These are phyloP conservation scores for Trametes villosa DNA, from an alignment of 768 basidiomycete species.

Conservation along the genomic window DNA sequence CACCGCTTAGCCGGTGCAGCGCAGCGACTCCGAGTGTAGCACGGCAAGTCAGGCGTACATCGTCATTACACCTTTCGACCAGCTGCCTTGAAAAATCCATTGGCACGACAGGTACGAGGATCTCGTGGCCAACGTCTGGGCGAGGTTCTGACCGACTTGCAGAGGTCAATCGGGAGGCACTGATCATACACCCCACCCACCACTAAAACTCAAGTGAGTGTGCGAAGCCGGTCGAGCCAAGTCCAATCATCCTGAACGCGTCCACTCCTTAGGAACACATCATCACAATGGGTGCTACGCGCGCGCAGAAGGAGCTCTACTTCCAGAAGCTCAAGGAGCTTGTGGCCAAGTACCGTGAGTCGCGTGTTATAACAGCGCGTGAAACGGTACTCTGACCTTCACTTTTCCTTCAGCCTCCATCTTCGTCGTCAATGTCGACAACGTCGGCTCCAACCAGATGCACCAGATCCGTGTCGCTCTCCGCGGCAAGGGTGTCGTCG, in stretches of 20 bases:
- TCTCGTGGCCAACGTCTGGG: too few relatives aligned
- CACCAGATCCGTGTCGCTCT: constrained; percentile 96
- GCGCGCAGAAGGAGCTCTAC: constrained; percentile 89
- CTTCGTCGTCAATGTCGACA: constrained; percentile 99
- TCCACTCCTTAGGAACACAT: constrained; percentile 15
- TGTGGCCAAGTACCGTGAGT: constrained; percentile 85
- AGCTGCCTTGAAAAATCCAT: constrained; percentile 93
- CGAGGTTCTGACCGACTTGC: constrained; percentile 28
- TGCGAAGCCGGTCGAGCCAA: constrained; percentile 9
- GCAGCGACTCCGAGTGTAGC: background rate
- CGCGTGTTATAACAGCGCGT: background rate
- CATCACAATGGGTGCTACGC: constrained; percentile 85
- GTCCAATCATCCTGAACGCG: background rate
- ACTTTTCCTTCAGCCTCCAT: constrained; percentile 74
- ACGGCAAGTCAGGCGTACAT: constrained; percentile 1
- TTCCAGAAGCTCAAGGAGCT: constrained; percentile 94
- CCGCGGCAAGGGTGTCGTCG: constrained; percentile 93
- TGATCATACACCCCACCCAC: constrained; percentile 33
- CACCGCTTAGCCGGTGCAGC: constrained; percentile 14
- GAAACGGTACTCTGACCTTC: background rate
- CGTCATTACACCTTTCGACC: constrained; percentile 28
- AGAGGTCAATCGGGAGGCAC: constrained; percentile 97
- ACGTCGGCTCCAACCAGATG: constrained; percentile 99
- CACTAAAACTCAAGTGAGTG: constrained; percentile 1
- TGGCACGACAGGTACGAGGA: constrained; percentile 76